These are phyloP conservation scores for Solanum neorickii DNA, from an alignment of 257 asterid species.

Conservation along the genomic window DNA sequence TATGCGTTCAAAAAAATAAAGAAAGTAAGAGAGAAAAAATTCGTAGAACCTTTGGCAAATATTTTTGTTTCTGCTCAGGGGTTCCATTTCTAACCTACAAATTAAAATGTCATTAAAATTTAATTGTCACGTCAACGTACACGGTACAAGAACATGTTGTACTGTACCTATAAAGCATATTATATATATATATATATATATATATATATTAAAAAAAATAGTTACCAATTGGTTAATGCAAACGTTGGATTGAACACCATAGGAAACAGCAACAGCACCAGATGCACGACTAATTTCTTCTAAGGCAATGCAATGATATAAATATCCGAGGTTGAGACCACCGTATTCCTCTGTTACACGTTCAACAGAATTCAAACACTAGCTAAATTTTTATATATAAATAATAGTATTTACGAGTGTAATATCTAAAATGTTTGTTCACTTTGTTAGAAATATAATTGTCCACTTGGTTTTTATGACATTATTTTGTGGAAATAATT, in stretches of 20 bases:
- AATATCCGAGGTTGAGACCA: conserved; percentile 95
- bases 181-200: background rate
- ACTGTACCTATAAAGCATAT: background rate
- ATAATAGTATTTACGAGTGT: background rate
- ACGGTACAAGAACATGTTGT: background rate
- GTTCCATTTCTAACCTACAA: conserved; percentile 88
- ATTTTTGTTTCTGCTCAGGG: conserved; percentile 77
- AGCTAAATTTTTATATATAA: background rate
- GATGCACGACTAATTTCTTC: conserved; percentile 98
- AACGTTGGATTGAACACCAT: conserved; percentile 93
- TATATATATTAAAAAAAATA: background rate
- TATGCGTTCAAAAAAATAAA: background rate
- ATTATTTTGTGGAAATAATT: background rate
- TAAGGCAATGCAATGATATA: conserved; percentile 95
- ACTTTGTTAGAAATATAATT: background rate
- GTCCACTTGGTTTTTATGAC: background rate
- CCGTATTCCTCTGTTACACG: conserved; percentile 67
- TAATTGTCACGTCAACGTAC: background rate
- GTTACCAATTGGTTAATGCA: conserved; percentile 91
- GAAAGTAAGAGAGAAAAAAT: background rate
- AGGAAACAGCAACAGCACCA: conserved; percentile 95
- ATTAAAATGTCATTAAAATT: background rate
- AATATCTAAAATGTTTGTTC: background rate
- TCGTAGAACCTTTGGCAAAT: conserved; percentile 74
- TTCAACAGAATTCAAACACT: background rate